Evolutionary conservation across 371 early-diverging fungal genomes (phyloP).

Genomic region (Rhizomucor pusillus): DNA sequence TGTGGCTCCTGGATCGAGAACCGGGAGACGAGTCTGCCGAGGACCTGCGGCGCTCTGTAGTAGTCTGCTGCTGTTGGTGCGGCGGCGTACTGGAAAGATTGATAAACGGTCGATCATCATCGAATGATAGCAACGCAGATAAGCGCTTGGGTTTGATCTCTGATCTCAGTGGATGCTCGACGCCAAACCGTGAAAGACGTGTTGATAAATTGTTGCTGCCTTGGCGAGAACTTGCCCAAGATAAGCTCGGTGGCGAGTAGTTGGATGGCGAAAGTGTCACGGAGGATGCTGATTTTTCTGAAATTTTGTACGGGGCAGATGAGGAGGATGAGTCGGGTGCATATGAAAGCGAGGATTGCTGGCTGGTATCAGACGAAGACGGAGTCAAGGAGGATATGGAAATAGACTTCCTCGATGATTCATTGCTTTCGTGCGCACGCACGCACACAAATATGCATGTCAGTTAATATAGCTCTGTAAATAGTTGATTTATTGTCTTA

Average conservation of each 20-base stretch:
- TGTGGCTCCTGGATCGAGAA: slow-evolving; percentile 1
- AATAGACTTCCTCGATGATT: slow-evolving; percentile 1
- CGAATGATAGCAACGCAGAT: not conserved
- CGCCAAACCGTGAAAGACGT: slow-evolving; percentile 9
- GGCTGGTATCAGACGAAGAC: slow-evolving; percentile 21
- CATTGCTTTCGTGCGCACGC: not conserved
- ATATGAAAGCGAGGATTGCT: slow-evolving; percentile 35
- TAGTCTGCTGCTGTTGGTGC: not conserved
- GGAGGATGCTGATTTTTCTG: slow-evolving; percentile 34
- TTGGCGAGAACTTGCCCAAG: slow-evolving; percentile 29
- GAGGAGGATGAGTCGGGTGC: slow-evolving; percentile 30
- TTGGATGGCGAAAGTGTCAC: slow-evolving; percentile 30
- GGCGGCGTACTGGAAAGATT: not conserved
- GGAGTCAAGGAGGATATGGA: slow-evolving; percentile 14
- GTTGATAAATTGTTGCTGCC: slow-evolving; percentile 15
- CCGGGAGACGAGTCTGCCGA: not conserved
- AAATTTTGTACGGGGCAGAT: slow-evolving; percentile 40
- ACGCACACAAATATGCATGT: not conserved
- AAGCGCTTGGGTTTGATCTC: not conserved
- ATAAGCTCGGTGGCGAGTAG: slow-evolving; percentile 22
- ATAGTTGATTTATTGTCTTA: not conserved
- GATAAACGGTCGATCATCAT: not conserved
- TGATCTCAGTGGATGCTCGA: slow-evolving; percentile 1
- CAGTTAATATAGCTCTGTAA: not conserved
- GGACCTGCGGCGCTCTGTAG: not conserved